Evolutionary conservation across 148 eudicot species (phyloP), one percentile per base, ranked within the genome.

Genomic region (Arctostaphylos glauca): DNA sequence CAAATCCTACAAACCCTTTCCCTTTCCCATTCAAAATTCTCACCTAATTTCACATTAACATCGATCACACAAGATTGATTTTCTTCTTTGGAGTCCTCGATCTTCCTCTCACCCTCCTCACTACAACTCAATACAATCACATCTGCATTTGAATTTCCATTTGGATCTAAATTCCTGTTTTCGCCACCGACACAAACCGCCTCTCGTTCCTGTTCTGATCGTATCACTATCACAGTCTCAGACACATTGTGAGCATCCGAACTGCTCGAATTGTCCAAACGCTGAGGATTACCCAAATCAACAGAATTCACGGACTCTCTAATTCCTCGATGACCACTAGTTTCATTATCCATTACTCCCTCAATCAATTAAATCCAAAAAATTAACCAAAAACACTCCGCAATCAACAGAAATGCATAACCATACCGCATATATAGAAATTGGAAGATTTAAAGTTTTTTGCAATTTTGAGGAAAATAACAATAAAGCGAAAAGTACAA

Each of bases 1-100:
- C 98, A 94, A 74, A 94, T 94, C 83, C 98, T 94, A 80, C 98
- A 94, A 52, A 90, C 82, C 74, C 81, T 83, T 70, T 87, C 92
- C 19, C 83, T 79, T 70, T 87, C 92, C 19, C 83, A 79, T 64
- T 88, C 87, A 50, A 23, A 48, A 70, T 76, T 82, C 13, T 84
- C 85, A 58, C 79, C 85, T 41, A 52, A 5, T 66, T 82, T 81
- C 18, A 3, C 84, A 70, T 84, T 84, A 0, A 90, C 81, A 84
- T 90, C 89, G 84, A 89, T 79, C 6, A 83, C 86, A 81, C 84
- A 85, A 25, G 90, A 86, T 16, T 83, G 81, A 23, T 84, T 47
- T 3, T 68, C 83, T 15, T 55, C 83, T 67, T 71, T 78, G 18
- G 0, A 38, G 5, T 70, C 85, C 58, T 44, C 66, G 9, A 78